Base-by-base conservation (phyloP, 345 rosid genomes). In the Eucalyptus pauciflora region DNA sequence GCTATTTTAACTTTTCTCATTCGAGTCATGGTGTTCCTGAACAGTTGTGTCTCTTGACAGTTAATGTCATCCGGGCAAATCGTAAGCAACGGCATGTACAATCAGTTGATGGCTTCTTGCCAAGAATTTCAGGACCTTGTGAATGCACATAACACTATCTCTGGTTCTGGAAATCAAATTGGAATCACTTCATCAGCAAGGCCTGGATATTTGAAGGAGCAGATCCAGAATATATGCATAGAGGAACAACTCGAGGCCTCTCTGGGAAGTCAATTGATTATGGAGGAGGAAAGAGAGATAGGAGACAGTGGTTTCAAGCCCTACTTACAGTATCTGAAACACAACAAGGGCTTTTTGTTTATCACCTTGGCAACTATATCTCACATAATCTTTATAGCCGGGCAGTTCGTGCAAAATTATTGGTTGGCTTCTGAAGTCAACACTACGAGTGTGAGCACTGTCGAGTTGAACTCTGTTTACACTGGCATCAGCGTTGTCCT, bases 271-370 rank as follows among this genome's bases (percentile, higher is more conserved):
- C 97, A 95, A 43, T 69, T 95, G 90, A 92, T 94, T 33, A 91
- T 91, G 89, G 88, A 89, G 87, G 95, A 94, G 90, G 96, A 93
- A 90, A 91, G 91, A 76, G 96, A 94, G 91, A 86, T 45, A 25
- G 95, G 96, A 71, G 91, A 91, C 90, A 86, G 92, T n/a, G 95
- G 96, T 71, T 91, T 92, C 58, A 94, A 91, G 92, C 92, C 96
- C 87, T 95, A 92, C 88, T 31, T 92, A 50, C 94, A 93, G 76
- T 94, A 93, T 81, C 81, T 94, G 83, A 93, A 88, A 25, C 93
- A 92, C 25, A 51, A 67, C 31, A 90, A 92, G 60, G 92, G 94
- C 20, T 76, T 92, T 79, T 56, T 92, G 87, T 91, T 88, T 88
- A 90, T 91, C 88, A 89, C 91, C 50, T 43, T 90, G 71, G 79